A percentile compares a stretch with the other conserved stretches of the same genome.
Conservation (phyloP, 257 asterid species). For the Solanum gandarillasii region DNA sequence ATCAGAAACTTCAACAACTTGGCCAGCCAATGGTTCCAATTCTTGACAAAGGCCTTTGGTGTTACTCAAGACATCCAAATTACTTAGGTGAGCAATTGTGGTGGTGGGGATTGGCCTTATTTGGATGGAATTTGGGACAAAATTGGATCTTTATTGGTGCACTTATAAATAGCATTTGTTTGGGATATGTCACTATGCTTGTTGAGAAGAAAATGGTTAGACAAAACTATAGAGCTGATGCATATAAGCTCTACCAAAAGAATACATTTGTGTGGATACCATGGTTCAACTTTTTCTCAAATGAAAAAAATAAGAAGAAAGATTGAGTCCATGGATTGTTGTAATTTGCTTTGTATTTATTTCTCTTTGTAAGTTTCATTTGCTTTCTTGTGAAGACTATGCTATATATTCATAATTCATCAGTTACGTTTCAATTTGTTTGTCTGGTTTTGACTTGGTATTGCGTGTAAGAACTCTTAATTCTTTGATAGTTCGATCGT, state of each 20-base stretch:
- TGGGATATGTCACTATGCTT: conserved; percentile 77
- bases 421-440: background rate
- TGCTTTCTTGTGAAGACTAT: background rate
- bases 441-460: background rate
- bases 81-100: conserved; percentile 91
- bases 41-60: conserved; percentile 84
- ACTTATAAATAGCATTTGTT: conserved; percentile 53
- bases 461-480: fast-evolving
- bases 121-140: conserved; percentile 59
- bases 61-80: conserved; percentile 79
- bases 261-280: conserved; percentile 77
- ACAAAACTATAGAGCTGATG: conserved; percentile 59
- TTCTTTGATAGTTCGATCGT: background rate
- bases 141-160: conserved; percentile 60
- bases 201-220: conserved; percentile 74
- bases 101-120: conserved; percentile 91
- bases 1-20: conserved; percentile 25
- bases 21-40: conserved; percentile 40
- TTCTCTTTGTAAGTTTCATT: background rate
- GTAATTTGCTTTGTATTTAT: background rate
- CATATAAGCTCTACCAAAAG: conserved; percentile 51
- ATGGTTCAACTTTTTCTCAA: conserved; percentile 45
- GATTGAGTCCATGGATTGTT: background rate
- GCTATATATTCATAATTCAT: background rate
- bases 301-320: conserved; percentile 29